These are phyloP conservation scores for Protea cynaroides DNA, from an alignment of 164 flowering plant genomes.

Conservation along the genomic window DNA sequence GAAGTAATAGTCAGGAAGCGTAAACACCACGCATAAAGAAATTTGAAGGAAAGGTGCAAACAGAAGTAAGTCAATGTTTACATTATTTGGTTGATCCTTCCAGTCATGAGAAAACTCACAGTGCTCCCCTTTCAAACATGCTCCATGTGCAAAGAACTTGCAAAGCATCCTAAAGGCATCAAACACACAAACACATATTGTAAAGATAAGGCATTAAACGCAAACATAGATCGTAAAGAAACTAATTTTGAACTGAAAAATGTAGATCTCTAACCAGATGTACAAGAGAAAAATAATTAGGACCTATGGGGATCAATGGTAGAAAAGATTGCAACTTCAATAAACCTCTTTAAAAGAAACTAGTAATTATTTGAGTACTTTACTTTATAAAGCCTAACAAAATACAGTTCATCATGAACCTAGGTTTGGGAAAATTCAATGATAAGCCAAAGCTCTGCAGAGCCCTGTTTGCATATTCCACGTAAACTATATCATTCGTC, in stretches of 20 bases:
- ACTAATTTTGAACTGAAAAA: background rate
- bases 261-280: background rate
- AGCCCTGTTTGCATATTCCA: too few species aligned
- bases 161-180: constrained; percentile 56
- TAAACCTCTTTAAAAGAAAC: background rate
- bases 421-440: too few species aligned
- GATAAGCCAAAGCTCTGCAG: too few species aligned
- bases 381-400: too few species aligned
- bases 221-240: background rate
- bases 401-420: too few species aligned
- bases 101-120: constrained; percentile 93
- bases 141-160: constrained; percentile 88
- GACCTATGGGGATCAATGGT: background rate
- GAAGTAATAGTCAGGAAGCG: constrained; percentile 5
- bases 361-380: background rate
- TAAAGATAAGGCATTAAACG: background rate
- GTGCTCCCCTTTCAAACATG: constrained; percentile 88
- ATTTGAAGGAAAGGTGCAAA: background rate
- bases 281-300: background rate
- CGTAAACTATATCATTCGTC: too few species aligned
- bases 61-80: constrained; percentile 16
- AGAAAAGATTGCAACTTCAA: background rate
- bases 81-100: constrained; percentile 75
- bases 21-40: background rate
- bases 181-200: too few species aligned